phyloP scores from a whole-genome alignment of 352 stramenopile species.

The Globisporangium spiculum region DNA sequence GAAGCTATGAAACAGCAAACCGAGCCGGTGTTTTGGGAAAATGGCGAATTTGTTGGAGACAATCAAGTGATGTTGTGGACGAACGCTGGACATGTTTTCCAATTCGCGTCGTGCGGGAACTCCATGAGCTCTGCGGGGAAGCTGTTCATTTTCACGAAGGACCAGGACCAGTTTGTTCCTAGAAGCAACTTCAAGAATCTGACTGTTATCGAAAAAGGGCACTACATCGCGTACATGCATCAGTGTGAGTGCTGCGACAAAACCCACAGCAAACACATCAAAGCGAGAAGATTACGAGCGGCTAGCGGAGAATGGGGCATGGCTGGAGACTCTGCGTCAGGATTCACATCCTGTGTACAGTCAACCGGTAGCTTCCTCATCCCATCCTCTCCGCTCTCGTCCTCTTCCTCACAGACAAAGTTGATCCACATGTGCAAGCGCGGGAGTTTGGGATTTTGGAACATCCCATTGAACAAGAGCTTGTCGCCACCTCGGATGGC shows the following conservation, averaged over 20 bases:
- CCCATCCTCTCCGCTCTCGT: constrained; percentile 14
- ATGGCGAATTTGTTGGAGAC: constrained; percentile 65
- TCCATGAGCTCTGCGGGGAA: constrained; percentile 36
- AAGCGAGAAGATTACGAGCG: background rate
- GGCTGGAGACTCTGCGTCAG: constrained; percentile 12
- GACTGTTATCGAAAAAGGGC: constrained; percentile 42
- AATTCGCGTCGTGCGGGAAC: constrained; percentile 39
- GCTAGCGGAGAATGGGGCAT: background rate
- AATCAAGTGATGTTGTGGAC: constrained; percentile 69
- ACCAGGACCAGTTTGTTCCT: constrained; percentile 78
- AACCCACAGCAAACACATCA: background rate
- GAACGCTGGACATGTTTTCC: constrained; percentile 58
- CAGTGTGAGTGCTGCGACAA: constrained; percentile 52
- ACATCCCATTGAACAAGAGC: constrained; percentile 26
- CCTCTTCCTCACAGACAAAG: constrained; percentile 13
- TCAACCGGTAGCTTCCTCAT: constrained; percentile 22
- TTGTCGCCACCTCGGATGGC: constrained; percentile 24
- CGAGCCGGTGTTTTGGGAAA: constrained; percentile 44
- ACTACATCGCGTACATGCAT: constrained; percentile 52
- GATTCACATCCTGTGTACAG: constrained; percentile 52
- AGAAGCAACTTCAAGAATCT: constrained; percentile 66
- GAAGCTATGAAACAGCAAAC: background rate
- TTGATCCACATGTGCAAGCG: constrained; percentile 57
- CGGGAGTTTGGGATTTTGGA: constrained; percentile 57
- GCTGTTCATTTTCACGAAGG: constrained; percentile 83